Evolutionary conservation across 2,329 filamentous ascomycete species (phyloP), one percentile per base, ranked within the genome.

Genomic region (Fusarium sp.): DNA sequence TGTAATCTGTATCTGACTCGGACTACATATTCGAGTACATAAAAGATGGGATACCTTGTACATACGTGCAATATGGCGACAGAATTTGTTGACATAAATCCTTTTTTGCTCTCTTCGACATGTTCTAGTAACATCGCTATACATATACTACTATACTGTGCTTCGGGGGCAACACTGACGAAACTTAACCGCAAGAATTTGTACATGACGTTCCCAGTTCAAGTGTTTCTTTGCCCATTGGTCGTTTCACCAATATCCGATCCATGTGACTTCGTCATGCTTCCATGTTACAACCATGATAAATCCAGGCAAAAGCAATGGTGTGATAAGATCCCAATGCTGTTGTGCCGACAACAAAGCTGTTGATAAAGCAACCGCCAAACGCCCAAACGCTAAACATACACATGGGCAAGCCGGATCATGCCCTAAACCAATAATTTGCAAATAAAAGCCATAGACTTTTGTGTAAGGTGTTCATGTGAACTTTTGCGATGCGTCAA

Each of bases 321-420:
- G 34, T 25, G 18, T 23, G 18, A 45, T 40, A 40, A 53, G 46
- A 46, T 47, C 53, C 53, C 34, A 25, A 62, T 61, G 28, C 27
- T 51, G 32, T 57, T 55, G 32, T 53, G 13, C 14, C 48, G 46
- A 51, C 42, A 54, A 53, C 20, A 32, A 30, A 41, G 47, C 50
- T 59, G 20, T 23, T 53, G 27, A 30, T 34, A 46, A 58, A 54
- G 50, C 71, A 59, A 56, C 56, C 68, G 40, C 59, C 47, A 30
- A 73, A 73, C 71, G 49, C 63, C 68, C 53, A 21, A 20, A 41
- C 65, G 71, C 71, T 68, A 72, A 68, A 55, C 55, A 60, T 47
- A 65, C 51, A 70, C n/a, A 55, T 21, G 21, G 40, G 27, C 42
- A 20, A 55, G 45, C 18, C 21, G 16, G 60, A 50, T 25, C 46